Conservation (phyloP, 208 protist genomes). For the Perkinsela sp. region DNA sequence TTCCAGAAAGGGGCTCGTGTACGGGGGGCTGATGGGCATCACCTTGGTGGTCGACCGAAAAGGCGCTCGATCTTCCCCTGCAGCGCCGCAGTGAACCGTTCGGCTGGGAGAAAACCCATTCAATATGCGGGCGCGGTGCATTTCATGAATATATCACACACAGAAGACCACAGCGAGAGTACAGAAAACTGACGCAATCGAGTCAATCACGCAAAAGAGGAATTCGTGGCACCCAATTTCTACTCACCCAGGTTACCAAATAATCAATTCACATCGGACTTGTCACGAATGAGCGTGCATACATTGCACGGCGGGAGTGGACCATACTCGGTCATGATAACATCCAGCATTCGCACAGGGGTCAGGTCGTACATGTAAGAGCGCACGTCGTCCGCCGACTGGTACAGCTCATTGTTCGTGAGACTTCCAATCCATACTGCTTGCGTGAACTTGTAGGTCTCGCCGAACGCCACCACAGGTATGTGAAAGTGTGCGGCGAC, state of each 20-base stretch:
- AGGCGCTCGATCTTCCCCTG: too few relatives aligned
- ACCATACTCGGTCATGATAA: conserved; percentile 64
- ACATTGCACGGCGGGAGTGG: conserved; percentile 46
- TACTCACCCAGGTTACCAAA: too few relatives aligned
- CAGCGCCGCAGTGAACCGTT: too few relatives aligned
- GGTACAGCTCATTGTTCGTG: conserved; percentile 72
- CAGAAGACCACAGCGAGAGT: too few relatives aligned
- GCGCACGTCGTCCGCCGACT: conserved; percentile 2
- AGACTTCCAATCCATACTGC: conserved; percentile 76
- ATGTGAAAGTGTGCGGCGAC: conserved; percentile 68
- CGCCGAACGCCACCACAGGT: conserved; percentile 82
- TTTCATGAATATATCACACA: too few relatives aligned
- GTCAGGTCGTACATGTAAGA: conserved; percentile 47
- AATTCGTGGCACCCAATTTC: too few relatives aligned
- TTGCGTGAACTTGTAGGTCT: conserved; percentile 92
- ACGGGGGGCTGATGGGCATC: background rate
- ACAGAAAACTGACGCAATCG: too few relatives aligned
- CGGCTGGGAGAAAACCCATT: too few relatives aligned
- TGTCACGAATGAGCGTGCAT: conserved; percentile 43
- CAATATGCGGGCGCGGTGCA: too few relatives aligned
- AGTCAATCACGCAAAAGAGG: too few relatives aligned
- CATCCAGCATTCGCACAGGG: conserved; percentile 26
- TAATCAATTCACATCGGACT: conserved; percentile 1
- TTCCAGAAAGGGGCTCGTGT: background rate
- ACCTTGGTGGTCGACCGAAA: background rate